Base-by-base conservation (phyloP, 2,329 filamentous ascomycete genomes). In the Lasiodiplodia hormozganensis region DNA sequence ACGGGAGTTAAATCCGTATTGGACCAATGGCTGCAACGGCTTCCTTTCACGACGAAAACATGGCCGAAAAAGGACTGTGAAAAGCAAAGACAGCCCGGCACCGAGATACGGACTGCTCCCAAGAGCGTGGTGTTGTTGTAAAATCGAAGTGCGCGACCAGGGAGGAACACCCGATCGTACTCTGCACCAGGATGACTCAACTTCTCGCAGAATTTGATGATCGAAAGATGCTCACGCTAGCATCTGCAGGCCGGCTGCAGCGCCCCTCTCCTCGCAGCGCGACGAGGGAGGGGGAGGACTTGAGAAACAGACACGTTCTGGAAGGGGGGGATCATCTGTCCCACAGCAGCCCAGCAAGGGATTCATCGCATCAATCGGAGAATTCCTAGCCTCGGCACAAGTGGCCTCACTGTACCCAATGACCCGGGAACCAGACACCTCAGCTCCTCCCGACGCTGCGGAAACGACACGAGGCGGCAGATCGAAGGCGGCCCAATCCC, bases 231-330 rank as follows among this genome's bases (percentile, higher is more conserved):
- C 36, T 36, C 54, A 38, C 31, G 54, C 54, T 38, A 40, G 54
- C 34, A n/a, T 8, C 43, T 43, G 40, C 38, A 40, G 11, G 16
- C 31, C 25, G 28, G 28, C 28, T 56, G 53, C 34, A 57, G 54
- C 31, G 54, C 2, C 11, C 21, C 8, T 47, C 43, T 47, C 54
- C 34, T 38, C n/a, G n/a, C 31, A 38, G 54, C 31, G 31, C 21
- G 31, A 57, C 14, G 18, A 40, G 36, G 51, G 51, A 53, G 28
- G 34, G 31, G 53, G 53, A 11, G 34, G 12, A 31, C 36, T 56
- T 57, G 34, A 36, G 31, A 3, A 57, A 57, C 54, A 36, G 54
- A 57, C 54, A 57, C 54, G 54, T 38, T 57, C 54, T 57, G 31
- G 54, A 57, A 38, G 54, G 34, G 34, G 18, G 21, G n/a, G 54